phyloP scores from a whole-genome alignment of 768 basidiomycete genomes.

The Trametes villosa region DNA sequence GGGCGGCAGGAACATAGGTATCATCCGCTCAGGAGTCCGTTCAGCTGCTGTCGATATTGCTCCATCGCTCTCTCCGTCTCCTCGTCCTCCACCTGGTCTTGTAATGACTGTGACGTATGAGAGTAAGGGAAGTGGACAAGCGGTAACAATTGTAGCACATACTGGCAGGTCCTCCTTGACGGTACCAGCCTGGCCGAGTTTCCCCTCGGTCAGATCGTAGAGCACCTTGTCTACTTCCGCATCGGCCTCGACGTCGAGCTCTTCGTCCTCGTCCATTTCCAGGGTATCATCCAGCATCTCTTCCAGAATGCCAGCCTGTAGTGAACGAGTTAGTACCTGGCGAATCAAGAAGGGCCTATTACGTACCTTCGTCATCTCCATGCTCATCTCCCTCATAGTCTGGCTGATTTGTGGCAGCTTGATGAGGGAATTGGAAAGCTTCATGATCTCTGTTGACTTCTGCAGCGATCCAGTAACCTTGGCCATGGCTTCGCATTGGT shows the following conservation, averaged over 20 bases:
- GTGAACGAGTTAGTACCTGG: background rate
- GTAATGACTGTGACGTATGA: conserved; percentile 47
- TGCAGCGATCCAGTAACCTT: conserved; percentile 98
- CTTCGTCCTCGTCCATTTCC: conserved; percentile 92
- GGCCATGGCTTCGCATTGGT: conserved; percentile 89
- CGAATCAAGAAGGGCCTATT: background rate
- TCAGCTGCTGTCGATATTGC: conserved; percentile 86
- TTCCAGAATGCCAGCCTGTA: conserved; percentile 93
- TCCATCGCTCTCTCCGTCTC: conserved; percentile 90
- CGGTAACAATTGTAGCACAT: conserved; percentile 36
- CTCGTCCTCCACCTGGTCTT: conserved; percentile 73
- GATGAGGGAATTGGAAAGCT: conserved; percentile 89
- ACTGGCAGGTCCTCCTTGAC: conserved; percentile 79
- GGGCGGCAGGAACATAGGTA: background rate
- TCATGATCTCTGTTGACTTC: conserved; percentile 99
- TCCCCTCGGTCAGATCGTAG: conserved; percentile 94
- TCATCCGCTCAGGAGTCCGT: conserved; percentile 74
- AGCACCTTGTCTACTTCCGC: conserved; percentile 96
- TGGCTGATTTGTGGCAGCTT: conserved; percentile 92
- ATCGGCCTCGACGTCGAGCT: conserved; percentile 94
- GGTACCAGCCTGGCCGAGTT: conserved; percentile 83
- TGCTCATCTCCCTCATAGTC: conserved; percentile 96
- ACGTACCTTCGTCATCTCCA: conserved; percentile 98
- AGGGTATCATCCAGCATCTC: conserved; percentile 97
- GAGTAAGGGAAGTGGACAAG: background rate